Percentiles rank a stretch among this genome's conserved stretches.
Conservation (phyloP, 2,329 filamentous ascomycete species). For the Metarhizium robertsii region DNA sequence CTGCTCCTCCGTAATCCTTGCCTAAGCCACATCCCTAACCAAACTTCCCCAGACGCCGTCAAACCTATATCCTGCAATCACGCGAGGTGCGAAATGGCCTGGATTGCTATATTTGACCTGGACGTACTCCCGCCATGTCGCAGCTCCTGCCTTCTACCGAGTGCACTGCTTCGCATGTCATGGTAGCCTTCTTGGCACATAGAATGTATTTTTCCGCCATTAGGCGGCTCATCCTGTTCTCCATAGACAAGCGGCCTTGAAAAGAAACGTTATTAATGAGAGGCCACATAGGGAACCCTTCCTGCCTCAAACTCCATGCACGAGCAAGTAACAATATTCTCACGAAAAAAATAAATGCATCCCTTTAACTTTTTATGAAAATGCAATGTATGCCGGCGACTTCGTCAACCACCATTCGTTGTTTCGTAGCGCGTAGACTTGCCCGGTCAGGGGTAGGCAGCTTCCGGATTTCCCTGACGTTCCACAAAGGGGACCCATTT, state of each 20-base stretch:
- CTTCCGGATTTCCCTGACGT: slow-evolving; percentile 11
- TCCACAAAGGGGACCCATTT: slow-evolving; percentile 32
- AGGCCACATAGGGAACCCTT: background rate
- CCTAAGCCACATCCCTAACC: background rate
- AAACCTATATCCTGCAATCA: background rate
- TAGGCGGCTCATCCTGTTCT: background rate
- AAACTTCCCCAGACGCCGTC: background rate
- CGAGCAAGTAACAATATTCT: background rate
- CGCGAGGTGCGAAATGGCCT: background rate
- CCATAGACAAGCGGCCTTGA: background rate
- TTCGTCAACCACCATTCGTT: slow-evolving; percentile 10
- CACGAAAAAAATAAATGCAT: background rate
- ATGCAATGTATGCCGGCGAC: slow-evolving; percentile 6
- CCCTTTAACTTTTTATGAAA: slow-evolving; percentile 1
- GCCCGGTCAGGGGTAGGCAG: slow-evolving; percentile 22
- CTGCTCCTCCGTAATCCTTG: background rate
- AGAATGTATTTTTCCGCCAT: background rate
- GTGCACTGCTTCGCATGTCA: background rate
- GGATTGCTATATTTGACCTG: background rate
- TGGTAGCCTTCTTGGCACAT: background rate
- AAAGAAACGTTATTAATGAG: background rate
- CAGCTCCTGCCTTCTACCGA: background rate
- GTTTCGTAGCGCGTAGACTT: slow-evolving; percentile 6
- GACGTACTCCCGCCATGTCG: background rate
- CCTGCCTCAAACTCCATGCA: background rate